Conservation (phyloP, 192 early-diverging fungal genomes). For the Phlyctochytrium arcticum region DNA sequence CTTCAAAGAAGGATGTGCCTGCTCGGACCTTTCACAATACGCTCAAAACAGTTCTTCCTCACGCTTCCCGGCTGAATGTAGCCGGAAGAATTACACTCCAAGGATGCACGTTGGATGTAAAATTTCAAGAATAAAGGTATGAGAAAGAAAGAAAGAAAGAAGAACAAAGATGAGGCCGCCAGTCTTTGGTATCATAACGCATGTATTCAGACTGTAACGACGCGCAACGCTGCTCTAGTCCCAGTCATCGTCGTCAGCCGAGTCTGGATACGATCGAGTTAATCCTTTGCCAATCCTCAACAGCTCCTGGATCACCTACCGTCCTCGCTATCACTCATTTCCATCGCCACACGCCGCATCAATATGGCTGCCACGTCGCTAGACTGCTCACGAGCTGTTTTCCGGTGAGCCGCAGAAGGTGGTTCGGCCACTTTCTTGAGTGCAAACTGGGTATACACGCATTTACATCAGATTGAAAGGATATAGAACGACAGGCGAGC, state of each 20-base stretch:
- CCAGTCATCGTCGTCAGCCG: conserved; percentile 27
- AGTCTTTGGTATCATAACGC: no score
- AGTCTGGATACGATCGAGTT: not conserved
- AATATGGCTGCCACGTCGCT: conserved; percentile 42
- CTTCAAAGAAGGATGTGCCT: no score
- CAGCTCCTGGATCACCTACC: conserved; percentile 11
- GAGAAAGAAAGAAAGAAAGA: no score
- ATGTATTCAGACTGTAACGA: no score
- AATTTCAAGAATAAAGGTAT: no score
- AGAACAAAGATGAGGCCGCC: no score
- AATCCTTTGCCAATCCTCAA: not conserved
- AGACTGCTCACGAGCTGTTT: conserved; percentile 15
- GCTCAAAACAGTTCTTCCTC: no score
- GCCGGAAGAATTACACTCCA: no score
- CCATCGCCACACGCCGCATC: conserved; percentile 48
- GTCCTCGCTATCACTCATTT: conserved; percentile 49
- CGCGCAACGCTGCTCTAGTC: no score
- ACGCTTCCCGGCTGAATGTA: no score
- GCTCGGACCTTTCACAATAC: no score
- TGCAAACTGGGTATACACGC: conserved; percentile 25
- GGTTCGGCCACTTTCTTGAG: conserved; percentile 29
- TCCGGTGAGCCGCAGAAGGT: conserved; percentile 2
- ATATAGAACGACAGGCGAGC: not conserved
- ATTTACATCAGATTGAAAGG: not conserved
- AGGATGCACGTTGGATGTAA: no score